A percentile compares a stretch with the other conserved stretches of the same genome.
Evolutionary conservation across 140 eudicot species (phyloP).

Genomic region (Flaveria floridana): DNA sequence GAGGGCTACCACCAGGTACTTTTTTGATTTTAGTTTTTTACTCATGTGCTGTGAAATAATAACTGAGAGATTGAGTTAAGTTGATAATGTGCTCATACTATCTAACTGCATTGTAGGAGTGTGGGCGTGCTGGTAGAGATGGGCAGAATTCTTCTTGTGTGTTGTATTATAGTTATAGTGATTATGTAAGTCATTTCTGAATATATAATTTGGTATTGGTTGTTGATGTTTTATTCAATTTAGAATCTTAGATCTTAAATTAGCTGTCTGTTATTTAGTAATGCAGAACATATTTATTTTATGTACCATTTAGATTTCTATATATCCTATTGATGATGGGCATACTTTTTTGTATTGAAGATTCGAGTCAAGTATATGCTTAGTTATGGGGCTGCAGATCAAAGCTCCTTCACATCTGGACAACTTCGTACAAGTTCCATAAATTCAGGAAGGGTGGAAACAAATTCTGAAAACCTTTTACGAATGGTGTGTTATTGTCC

Average conservation of each 20-base stretch:
- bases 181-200: conserved; percentile 75
- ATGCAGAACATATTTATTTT: not conserved
- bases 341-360: conserved; percentile 41
- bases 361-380: conserved; percentile 96
- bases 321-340: conserved; percentile 10
- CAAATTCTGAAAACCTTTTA: conserved; percentile 83
- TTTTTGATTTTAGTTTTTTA: not conserved
- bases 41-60: not conserved
- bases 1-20: conserved; percentile 98
- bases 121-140: conserved; percentile 99
- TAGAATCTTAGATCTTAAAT: not conserved
- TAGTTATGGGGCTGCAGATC: conserved; percentile 75
- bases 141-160: conserved; percentile 84
- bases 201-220: not conserved
- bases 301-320: not conserved
- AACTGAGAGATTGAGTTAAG: conserved; percentile 15
- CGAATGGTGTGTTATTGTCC: conserved; percentile 57
- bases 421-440: conserved; percentile 44
- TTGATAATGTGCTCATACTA: conserved; percentile 10
- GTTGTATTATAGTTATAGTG: conserved; percentile 82
- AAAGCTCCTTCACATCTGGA: conserved; percentile 61
- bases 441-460: conserved; percentile 81
- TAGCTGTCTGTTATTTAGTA: conserved; percentile 7
- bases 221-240: conserved; percentile 18
- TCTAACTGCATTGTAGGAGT: conserved; percentile 56